Conservation (phyloP, 352 stramenopile species). For the Pythium guiyangense region DNA sequence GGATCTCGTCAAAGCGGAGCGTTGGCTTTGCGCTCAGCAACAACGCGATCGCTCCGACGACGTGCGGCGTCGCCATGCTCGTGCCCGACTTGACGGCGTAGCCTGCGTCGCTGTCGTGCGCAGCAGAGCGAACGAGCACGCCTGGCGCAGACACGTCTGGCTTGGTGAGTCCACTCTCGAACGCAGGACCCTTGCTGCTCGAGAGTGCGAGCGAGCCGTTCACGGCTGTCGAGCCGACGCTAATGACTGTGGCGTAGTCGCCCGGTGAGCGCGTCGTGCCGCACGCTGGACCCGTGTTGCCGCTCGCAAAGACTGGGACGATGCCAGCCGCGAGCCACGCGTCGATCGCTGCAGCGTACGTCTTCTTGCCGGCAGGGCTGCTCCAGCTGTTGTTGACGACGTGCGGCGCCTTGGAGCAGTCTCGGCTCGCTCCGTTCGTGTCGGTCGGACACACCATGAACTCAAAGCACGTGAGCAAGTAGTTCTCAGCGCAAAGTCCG, state of each 20-base stretch:
- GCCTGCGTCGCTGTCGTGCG: slow-evolving; percentile 23
- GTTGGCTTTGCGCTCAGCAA: slow-evolving; percentile 28
- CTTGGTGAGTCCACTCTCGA: slow-evolving; percentile 28
- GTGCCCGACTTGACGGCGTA: slow-evolving; percentile 46
- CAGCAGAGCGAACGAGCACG: slow-evolving; percentile 30
- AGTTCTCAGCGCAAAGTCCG: slow-evolving; percentile 10
- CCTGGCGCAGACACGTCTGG: slow-evolving; percentile 40
- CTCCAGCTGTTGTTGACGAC: slow-evolving; percentile 64
- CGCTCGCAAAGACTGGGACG: slow-evolving; percentile 45
- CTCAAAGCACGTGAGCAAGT: slow-evolving; percentile 35
- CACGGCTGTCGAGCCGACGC: slow-evolving; percentile 28
- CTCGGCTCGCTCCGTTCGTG: slow-evolving; percentile 37
- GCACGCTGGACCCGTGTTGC: slow-evolving; percentile 38
- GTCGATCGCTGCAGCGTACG: slow-evolving; percentile 30
- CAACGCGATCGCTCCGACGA: slow-evolving; percentile 45
- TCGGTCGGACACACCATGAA: slow-evolving; percentile 62
- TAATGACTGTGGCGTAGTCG: slow-evolving; percentile 30
- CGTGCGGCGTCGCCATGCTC: slow-evolving; percentile 49
- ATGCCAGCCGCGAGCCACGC: slow-evolving; percentile 46
- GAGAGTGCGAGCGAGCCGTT: slow-evolving; percentile 31
- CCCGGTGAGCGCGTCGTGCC: slow-evolving; percentile 25
- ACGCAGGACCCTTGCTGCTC: slow-evolving; percentile 33
- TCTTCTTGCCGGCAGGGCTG: slow-evolving; percentile 21
- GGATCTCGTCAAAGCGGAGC: slow-evolving; percentile 24
- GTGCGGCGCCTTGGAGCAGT: slow-evolving; percentile 40